Conservation (phyloP, 352 stramenopile species). For the Globisporangium carolinianum region DNA sequence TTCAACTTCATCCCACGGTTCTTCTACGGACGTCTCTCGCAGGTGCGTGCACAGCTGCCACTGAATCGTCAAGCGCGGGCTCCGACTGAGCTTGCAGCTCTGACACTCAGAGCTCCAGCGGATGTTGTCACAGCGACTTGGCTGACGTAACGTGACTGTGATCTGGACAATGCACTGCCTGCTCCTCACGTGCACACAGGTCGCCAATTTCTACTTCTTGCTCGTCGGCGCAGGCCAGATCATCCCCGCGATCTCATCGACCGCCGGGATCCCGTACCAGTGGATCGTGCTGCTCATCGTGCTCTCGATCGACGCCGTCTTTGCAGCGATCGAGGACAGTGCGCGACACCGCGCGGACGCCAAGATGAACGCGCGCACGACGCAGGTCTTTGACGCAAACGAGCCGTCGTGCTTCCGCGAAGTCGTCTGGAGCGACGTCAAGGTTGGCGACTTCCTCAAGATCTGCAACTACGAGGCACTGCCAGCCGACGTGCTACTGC, state of each 20-base stretch:
- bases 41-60: conserved; percentile 18
- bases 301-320: conserved; percentile 79
- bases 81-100: no score
- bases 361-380: conserved; percentile 74
- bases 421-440: conserved; percentile 51
- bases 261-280: conserved; percentile 74
- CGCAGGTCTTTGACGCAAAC: conserved; percentile 55
- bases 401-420: conserved; percentile 38
- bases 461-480: conserved; percentile 83
- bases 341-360: conserved; percentile 65
- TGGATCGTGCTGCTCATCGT: conserved; percentile 84
- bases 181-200: conserved; percentile 7
- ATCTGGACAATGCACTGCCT: no score
- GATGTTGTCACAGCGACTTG: no score
- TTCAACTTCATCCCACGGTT: conserved; percentile 82
- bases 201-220: conserved; percentile 89
- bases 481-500: conserved; percentile 71
- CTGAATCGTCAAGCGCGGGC: no score
- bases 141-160: no score
- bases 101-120: no score
- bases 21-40: conserved; percentile 79
- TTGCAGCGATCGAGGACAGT: conserved; percentile 80
- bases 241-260: conserved; percentile 83
- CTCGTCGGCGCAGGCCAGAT: conserved; percentile 82
- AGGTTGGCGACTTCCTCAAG: conserved; percentile 81